phyloP scores from a whole-genome alignment of 1,284 basidiomycete genomes.

The Melampsora larici-populina region DNA sequence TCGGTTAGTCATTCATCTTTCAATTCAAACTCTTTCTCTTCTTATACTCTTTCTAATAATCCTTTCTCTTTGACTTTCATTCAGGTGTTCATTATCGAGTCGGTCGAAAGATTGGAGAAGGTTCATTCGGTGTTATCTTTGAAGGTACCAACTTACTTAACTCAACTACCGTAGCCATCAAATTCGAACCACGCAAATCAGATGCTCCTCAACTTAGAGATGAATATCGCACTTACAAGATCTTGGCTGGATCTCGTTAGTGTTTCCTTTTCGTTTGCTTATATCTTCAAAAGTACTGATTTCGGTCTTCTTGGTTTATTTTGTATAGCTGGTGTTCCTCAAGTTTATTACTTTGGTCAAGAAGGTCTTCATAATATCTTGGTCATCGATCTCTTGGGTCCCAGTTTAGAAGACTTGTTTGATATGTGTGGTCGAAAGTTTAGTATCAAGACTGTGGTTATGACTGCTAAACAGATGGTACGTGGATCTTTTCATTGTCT shows the following conservation, averaged over 20 bases:
- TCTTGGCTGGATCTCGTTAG: constrained; percentile 83
- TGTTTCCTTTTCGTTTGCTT: not conserved
- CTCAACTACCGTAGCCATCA: constrained; percentile 93
- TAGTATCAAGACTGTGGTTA: constrained; percentile 89
- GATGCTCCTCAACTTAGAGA: constrained; percentile 93
- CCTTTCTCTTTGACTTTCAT: constrained; percentile 42
- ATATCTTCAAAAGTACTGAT: not conserved
- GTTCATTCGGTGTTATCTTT: constrained; percentile 51
- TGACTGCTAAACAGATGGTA: constrained; percentile 96
- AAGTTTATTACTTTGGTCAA: constrained; percentile 96
- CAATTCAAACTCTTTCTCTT: not conserved
- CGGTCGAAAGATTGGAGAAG: constrained; percentile 71
- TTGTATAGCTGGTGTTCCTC: constrained; percentile 75
- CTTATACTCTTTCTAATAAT: not conserved
- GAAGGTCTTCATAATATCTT: constrained; percentile 97
- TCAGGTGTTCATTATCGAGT: too few species aligned
- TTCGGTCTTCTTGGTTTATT: not conserved
- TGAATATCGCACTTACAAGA: constrained; percentile 95
- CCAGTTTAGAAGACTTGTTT: constrained; percentile 87
- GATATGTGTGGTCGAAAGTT: constrained; percentile 96
- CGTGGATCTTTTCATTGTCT: not conserved
- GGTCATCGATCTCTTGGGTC: constrained; percentile 90
- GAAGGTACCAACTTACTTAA: constrained; percentile 89
- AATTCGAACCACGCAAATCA: constrained; percentile 95
- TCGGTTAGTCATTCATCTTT: constrained; percentile 46